A percentile compares a stretch with the other conserved stretches of the same genome.
Evolutionary conservation across 441 rosid genomes (phyloP).

Genomic region (Croton setiger): DNA sequence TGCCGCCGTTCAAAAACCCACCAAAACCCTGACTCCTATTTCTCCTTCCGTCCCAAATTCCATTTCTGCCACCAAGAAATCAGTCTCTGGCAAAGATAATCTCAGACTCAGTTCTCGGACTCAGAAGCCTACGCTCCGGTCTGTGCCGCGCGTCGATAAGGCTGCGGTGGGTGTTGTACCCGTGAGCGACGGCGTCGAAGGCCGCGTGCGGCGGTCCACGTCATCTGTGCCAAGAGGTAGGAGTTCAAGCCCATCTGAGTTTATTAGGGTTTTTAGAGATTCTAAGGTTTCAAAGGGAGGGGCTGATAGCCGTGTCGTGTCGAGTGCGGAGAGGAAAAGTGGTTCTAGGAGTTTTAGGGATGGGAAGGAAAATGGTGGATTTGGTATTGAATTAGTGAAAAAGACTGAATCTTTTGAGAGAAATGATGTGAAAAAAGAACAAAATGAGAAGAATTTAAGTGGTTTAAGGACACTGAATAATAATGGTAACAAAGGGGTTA

Average conservation of each 20-base stretch:
- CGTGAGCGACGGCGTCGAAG: conserved; percentile 31
- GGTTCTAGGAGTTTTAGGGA: conserved; percentile 24
- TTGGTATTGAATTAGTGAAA: conserved; percentile 31
- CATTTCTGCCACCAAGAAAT: conserved; percentile 29
- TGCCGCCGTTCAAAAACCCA: conserved; percentile 32
- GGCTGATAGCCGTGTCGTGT: conserved; percentile 31
- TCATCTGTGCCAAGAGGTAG: conserved; percentile 80
- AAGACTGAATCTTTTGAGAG: conserved; percentile 24
- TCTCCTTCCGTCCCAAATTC: conserved; percentile 32
- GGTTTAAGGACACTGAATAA: conserved; percentile 19
- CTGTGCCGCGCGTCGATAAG: conserved; percentile 59
- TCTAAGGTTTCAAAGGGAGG: conserved; percentile 40
- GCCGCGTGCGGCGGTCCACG: conserved; percentile 46
- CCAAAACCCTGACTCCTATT: conserved; percentile 43
- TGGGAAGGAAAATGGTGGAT: conserved; percentile 35
- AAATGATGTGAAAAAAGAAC: conserved; percentile 20
- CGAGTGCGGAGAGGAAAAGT: conserved; percentile 29
- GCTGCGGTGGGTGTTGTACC: conserved; percentile 27
- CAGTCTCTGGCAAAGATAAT: conserved; percentile 59
- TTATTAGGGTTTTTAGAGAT: conserved; percentile 58
- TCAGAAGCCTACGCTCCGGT: conserved; percentile 54
- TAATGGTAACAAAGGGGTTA: conserved; percentile 21
- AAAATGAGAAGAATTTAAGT: conserved; percentile 21
- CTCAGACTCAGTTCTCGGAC: conserved; percentile 32
- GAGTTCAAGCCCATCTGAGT: conserved; percentile 82